Base-by-base conservation (phyloP, 2,329 filamentous ascomycete genomes). In the Alternaria panax region DNA sequence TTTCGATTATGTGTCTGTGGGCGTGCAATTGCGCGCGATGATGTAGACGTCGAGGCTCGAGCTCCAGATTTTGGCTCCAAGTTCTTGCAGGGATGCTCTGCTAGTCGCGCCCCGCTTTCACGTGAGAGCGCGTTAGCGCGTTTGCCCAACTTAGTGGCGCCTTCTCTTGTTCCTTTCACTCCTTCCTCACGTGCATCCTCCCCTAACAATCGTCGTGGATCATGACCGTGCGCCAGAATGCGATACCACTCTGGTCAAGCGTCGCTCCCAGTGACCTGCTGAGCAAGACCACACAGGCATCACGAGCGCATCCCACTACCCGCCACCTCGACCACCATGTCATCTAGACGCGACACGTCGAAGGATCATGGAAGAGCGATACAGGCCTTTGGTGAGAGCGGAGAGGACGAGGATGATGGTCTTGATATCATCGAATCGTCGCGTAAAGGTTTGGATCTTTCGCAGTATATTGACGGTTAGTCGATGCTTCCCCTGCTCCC, bases 401-500 rank as follows among this genome's bases (percentile, higher is more conserved):
- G 71, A 43, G 67, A 75, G 34, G 48, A 51, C 16, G 46, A 81
- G 59, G 72, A 75, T 7, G 69, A 71, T 47, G 82, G 82, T 40
- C 72, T 84, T 42, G 80, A 84, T 34, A 77, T 79, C 34, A 75
- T 80, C 14, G 60, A 70, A 48, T 65, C 73, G 1, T 70, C 73
- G 27, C 70, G 70, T 4, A 79, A 75, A 63, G 62, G 57, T 12
- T 42, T 78, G 22, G 65, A 77, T 57, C 57, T 76, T 3, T 76
- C 73, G 5, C 72, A 75, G 40, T 74, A 75, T 48, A 75, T 78
- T 43, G 67, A 77, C 16, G 70, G 73, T 75, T 27, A 58, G 65
- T 64, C 40, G 34, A 45, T 34, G 18, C 20, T 30, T 24, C 22
- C 7, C 4, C 7, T 18, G 6, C 9, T 7, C 8, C 32, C 22